Conservation (phyloP, 768 basidiomycete genomes). For the Phaeolepiota aurea region DNA sequence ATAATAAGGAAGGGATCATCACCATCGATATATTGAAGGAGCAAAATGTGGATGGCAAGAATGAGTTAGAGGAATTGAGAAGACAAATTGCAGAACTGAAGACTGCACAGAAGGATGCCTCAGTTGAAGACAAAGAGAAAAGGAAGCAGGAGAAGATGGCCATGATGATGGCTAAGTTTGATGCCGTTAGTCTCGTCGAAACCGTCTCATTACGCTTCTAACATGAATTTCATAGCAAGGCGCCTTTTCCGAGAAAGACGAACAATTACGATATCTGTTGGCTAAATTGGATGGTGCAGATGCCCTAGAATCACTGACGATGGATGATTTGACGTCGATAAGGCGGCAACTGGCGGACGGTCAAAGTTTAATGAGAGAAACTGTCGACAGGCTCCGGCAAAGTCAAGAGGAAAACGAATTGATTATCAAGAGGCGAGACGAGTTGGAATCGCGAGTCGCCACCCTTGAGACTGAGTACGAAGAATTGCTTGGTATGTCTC, state of each 20-base stretch:
- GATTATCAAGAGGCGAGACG: slow-evolving; percentile 72
- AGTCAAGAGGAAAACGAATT: slow-evolving; percentile 91
- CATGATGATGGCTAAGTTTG: slow-evolving; percentile 98
- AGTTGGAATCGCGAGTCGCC: slow-evolving; percentile 75
- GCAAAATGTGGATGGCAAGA: slow-evolving; percentile 80
- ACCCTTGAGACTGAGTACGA: slow-evolving; percentile 92
- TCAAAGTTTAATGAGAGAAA: slow-evolving; percentile 78
- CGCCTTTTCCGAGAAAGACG: slow-evolving; percentile 93
- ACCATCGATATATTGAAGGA: slow-evolving; percentile 94
- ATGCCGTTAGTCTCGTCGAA: slow-evolving; percentile 53
- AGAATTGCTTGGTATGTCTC: slow-evolving; percentile 77
- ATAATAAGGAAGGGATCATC: slow-evolving; percentile 91
- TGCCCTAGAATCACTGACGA: slow-evolving; percentile 50
- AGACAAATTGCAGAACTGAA: slow-evolving; percentile 74
- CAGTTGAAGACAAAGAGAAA: slow-evolving; percentile 96
- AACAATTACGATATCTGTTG: slow-evolving; percentile 79
- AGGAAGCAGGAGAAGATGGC: slow-evolving; percentile 99
- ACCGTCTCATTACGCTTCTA: slow-evolving; percentile 2
- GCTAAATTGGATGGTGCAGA: slow-evolving; percentile 81
- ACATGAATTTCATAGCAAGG: slow-evolving; percentile 53
- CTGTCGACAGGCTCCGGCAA: slow-evolving; percentile 81
- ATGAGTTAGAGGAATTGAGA: slow-evolving; percentile 84
- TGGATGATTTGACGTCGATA: slow-evolving; percentile 75
- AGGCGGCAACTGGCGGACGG: slow-evolving; percentile 86
- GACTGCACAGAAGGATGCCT: slow-evolving; percentile 72